phyloP scores from a whole-genome alignment of 176 grass and related monocot genomes.

The Pontederia paniculata region DNA sequence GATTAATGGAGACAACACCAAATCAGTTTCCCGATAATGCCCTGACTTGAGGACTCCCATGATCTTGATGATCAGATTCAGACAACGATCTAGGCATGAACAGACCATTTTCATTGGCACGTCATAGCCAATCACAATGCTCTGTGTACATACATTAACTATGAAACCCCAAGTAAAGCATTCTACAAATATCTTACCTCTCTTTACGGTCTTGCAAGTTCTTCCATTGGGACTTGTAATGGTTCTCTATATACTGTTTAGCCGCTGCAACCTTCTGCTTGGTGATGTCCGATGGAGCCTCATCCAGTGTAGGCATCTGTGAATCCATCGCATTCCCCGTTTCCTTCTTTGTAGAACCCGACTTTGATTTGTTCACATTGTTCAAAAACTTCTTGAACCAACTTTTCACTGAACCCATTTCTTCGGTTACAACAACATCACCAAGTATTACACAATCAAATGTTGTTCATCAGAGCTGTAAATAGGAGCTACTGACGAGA shows the following conservation, averaged over 20 bases:
- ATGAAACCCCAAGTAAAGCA: background rate
- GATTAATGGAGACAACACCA: too few species aligned
- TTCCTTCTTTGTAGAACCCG: background rate
- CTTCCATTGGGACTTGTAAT: conserved; percentile 14
- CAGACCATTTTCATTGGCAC: too few species aligned
- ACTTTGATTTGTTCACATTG: background rate
- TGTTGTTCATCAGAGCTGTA: too few species aligned
- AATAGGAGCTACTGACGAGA: too few species aligned
- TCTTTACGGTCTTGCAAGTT: conserved; percentile 18
- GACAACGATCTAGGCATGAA: too few species aligned
- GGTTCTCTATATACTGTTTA: conserved; percentile 20
- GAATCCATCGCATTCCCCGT: background rate
- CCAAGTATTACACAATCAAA: too few species aligned
- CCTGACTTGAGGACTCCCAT: too few species aligned
- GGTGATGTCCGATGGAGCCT: conserved; percentile 2
- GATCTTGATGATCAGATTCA: too few species aligned
- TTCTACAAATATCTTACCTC: background rate
- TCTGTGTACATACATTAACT: background rate
- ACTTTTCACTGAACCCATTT: conserved; percentile 9
- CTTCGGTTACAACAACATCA: background rate
- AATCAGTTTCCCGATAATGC: too few species aligned
- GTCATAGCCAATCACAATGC: too few species aligned
- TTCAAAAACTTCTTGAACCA: background rate
- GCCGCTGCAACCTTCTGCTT: conserved; percentile 15
- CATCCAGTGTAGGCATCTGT: conserved; percentile 1